phyloP scores from a whole-genome alignment of 371 early-diverging fungal species.

The Apophysomyces trapeziformis region DNA sequence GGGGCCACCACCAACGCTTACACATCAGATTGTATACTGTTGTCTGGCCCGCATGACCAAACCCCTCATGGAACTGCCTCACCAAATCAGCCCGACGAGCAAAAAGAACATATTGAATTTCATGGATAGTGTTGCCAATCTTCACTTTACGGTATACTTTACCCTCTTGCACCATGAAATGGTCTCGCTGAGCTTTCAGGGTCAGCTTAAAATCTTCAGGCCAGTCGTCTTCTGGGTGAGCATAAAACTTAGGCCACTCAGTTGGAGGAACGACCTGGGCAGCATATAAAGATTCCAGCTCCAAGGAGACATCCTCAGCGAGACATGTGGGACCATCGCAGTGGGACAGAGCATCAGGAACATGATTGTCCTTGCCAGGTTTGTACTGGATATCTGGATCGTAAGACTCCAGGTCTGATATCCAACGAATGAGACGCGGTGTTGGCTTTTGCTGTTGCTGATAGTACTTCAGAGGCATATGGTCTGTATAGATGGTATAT shows the following conservation, averaged over 20 bases:
- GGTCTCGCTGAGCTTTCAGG: slow-evolving; percentile 8
- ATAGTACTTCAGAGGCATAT: no score
- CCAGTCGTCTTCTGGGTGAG: slow-evolving; percentile 12
- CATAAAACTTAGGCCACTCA: slow-evolving; percentile 28
- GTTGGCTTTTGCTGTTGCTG: no score
- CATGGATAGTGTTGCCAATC: neutral
- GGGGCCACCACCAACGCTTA: slow-evolving; percentile 31
- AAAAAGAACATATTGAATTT: slow-evolving; percentile 16
- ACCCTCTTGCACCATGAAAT: slow-evolving; percentile 6
- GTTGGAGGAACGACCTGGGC: slow-evolving; percentile 1
- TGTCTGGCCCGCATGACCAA: slow-evolving; percentile 19
- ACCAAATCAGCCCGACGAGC: slow-evolving; percentile 19
- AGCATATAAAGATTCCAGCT: slow-evolving; percentile 27
- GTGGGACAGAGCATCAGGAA: slow-evolving; percentile 22
- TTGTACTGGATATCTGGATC: slow-evolving; percentile 32
- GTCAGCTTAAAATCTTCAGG: neutral
- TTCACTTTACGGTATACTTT: neutral
- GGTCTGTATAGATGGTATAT: no score
- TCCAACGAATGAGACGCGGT: neutral
- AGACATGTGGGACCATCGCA: slow-evolving; percentile 15
- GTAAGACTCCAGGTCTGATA: slow-evolving; percentile 33
- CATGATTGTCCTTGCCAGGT: slow-evolving; percentile 23
- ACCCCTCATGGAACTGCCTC: slow-evolving; percentile 13
- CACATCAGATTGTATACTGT: slow-evolving; percentile 17
- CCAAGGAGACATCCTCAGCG: neutral